Base-by-base conservation (phyloP, 2,329 filamentous ascomycete species). In the Cladorrhinum sp. region DNA sequence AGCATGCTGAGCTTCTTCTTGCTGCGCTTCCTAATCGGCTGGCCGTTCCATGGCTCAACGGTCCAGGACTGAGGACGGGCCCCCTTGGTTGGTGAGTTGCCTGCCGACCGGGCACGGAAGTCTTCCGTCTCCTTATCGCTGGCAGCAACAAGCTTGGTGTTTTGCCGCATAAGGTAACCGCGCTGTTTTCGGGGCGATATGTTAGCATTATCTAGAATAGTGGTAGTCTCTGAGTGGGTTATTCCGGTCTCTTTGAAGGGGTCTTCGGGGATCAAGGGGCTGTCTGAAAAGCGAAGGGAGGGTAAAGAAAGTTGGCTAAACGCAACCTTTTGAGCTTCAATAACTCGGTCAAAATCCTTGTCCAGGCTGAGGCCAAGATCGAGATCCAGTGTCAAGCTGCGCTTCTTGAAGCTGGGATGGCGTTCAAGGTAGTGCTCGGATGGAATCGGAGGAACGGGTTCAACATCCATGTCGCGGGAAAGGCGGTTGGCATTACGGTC, bases 91-190 rank as follows among this genome's bases (percentile, higher is more conserved):
- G 91, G 86, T 5, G 89, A 91, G 69, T 85, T 88, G 16, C 84
- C 85, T 14, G 83, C 85, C 26, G 88, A 87, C 59, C 85, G 84
- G 21, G 80, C 74, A 74, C 67, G 63, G 66, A 76, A 66, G 75
- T 87, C 71, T 73, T 88, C 79, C 30, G 80, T 76, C 64, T 89
- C 82, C 66, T 89, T 88, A 74, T 92, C 88, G 73, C 88, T 96
- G n/a, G 95, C 95, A 55, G 96, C 87, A 55, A 99, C 92, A 58
- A 99, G 85, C 75, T 98, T 98, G 2, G 94, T 98, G 76, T 98
- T 99, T 70, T 99, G 94, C 70, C 95, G 88, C 94, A 98, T 99
- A 51, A 98, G 82, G 72, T 99, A 99, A 60, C 95, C 95, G 80
- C 96, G 93, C 93, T 97, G 90, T 86, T 82, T 82, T 68, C 76